phyloP scores from a whole-genome alignment of 1,284 basidiomycete genomes.

The Naganishia albida region DNA sequence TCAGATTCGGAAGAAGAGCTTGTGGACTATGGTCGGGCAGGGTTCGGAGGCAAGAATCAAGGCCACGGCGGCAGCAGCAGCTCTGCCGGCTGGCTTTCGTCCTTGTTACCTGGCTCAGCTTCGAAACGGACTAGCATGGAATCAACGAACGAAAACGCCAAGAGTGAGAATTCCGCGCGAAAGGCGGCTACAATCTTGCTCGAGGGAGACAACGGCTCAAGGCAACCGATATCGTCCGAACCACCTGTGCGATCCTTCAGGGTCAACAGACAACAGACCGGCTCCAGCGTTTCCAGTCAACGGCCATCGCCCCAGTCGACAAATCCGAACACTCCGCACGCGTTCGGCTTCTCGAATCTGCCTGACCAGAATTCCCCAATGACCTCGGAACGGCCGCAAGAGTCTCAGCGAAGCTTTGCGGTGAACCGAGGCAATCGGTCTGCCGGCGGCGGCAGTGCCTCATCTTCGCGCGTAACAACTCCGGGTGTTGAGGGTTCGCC shows the following conservation, averaged over 20 bases:
- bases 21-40: neutral
- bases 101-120: slow-evolving; percentile 8
- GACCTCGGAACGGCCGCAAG: neutral
- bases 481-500: slow-evolving; percentile 10
- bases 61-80: slow-evolving; percentile 21
- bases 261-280: slow-evolving; percentile 24
- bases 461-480: slow-evolving; percentile 18
- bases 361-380: slow-evolving; percentile 8
- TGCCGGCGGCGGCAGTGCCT: slow-evolving; percentile 12
- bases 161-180: slow-evolving; percentile 23
- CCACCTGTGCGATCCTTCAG: slow-evolving; percentile 29
- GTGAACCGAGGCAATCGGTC: slow-evolving; percentile 30
- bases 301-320: slow-evolving; percentile 17
- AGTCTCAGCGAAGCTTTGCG: slow-evolving; percentile 29
- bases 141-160: slow-evolving; percentile 8
- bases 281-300: slow-evolving; percentile 17
- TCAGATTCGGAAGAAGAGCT: slow-evolving; percentile 31
- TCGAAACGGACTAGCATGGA: slow-evolving; percentile 13
- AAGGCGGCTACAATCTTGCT: slow-evolving; percentile 6
- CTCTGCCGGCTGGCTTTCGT: slow-evolving; percentile 26
- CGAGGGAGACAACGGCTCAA: slow-evolving; percentile 6
- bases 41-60: slow-evolving; percentile 6
- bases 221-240: neutral
- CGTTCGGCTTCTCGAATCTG: neutral
- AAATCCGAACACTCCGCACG: slow-evolving; percentile 19